Conservation (phyloP, 805 yeast genomes). For the Lipomyces lipofer region DNA sequence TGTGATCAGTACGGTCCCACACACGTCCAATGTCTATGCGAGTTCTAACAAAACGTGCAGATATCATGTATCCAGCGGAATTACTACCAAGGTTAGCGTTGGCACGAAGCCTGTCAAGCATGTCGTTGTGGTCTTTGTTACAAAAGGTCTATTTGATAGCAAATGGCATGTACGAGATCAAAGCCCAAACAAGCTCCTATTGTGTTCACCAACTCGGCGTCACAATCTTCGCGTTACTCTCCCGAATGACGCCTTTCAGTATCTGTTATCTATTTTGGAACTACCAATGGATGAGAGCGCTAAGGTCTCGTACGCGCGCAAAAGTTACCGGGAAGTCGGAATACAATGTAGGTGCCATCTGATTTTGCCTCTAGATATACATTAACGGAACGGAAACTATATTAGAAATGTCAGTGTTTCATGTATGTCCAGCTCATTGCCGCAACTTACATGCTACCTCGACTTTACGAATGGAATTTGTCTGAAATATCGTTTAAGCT, state of each 20-base stretch:
- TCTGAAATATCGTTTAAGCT: conserved; percentile 1
- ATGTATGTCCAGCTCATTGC: conserved; percentile 3
- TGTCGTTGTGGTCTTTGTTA: too few relatives aligned
- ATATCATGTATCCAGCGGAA: conserved; percentile 1
- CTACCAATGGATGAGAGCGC: conserved; percentile 9
- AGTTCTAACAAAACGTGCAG: neutral
- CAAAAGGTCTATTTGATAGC: too few relatives aligned
- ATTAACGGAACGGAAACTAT: neutral
- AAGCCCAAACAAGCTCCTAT: too few relatives aligned
- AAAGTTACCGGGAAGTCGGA: conserved; percentile 9
- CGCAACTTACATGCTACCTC: conserved; percentile 10
- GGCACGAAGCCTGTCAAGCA: too few relatives aligned
- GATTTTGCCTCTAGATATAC: too few relatives aligned
- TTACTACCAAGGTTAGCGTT: neutral
- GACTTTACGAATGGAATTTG: neutral
- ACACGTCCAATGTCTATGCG: conserved; percentile 2
- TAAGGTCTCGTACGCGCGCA: conserved; percentile 5
- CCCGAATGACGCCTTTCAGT: conserved; percentile 3
- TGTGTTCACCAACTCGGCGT: too few relatives aligned
- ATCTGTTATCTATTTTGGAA: conserved; percentile 22
- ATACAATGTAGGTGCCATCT: conserved; percentile 10
- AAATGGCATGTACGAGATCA: too few relatives aligned
- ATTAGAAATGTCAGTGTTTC: conserved; percentile 7
- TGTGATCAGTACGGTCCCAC: conserved; percentile 5
- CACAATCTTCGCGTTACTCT: neutral